Percentiles rank a stretch among this genome's conserved stretches.
Conservation (phyloP, 2,329 filamentous ascomycete genomes). For the Colletotrichum cereale region DNA sequence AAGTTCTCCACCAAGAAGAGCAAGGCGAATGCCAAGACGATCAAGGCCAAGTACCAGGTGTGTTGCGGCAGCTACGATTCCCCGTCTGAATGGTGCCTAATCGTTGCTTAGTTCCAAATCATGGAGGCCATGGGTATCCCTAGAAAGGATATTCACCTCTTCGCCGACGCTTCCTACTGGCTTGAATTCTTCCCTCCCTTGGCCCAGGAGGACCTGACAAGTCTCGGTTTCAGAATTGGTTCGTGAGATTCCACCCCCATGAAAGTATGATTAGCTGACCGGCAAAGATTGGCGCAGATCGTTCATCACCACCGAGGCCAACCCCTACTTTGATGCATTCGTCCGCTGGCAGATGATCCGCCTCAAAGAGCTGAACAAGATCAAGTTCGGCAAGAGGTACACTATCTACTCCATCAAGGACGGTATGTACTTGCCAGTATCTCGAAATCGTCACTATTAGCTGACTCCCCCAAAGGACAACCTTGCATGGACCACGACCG, state of each 20-base stretch:
- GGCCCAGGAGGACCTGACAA: slow-evolving; percentile 44
- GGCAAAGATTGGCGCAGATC: slow-evolving; percentile 49
- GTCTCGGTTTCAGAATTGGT: slow-evolving; percentile 39
- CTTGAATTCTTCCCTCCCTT: slow-evolving; percentile 82
- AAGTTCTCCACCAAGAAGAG: slow-evolving; percentile 95
- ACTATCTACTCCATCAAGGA: slow-evolving; percentile 89
- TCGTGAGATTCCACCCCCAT: background rate
- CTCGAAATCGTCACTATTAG: background rate
- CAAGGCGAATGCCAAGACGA: slow-evolving; percentile 89
- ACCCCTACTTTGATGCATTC: slow-evolving; percentile 93
- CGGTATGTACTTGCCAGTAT: slow-evolving; percentile 2
- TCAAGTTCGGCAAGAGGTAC: slow-evolving; percentile 93
- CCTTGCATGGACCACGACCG: slow-evolving; percentile 64
- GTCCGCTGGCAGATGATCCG: slow-evolving; percentile 98
- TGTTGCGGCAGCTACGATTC: background rate
- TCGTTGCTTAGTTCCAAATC: slow-evolving; percentile 80
- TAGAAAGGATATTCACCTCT: slow-evolving; percentile 89
- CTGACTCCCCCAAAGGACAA: slow-evolving; percentile 61
- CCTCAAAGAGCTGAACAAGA: slow-evolving; percentile 89
- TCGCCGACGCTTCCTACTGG: slow-evolving; percentile 93
- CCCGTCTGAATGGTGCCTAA: slow-evolving; percentile 61
- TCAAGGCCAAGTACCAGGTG: slow-evolving; percentile 96
- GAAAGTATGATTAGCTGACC: slow-evolving; percentile 47
- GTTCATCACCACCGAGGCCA: slow-evolving; percentile 89
- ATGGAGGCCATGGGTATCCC: slow-evolving; percentile 93